phyloP scores from a whole-genome alignment of 2,329 filamentous ascomycete species.

The Endothia cerciana region DNA sequence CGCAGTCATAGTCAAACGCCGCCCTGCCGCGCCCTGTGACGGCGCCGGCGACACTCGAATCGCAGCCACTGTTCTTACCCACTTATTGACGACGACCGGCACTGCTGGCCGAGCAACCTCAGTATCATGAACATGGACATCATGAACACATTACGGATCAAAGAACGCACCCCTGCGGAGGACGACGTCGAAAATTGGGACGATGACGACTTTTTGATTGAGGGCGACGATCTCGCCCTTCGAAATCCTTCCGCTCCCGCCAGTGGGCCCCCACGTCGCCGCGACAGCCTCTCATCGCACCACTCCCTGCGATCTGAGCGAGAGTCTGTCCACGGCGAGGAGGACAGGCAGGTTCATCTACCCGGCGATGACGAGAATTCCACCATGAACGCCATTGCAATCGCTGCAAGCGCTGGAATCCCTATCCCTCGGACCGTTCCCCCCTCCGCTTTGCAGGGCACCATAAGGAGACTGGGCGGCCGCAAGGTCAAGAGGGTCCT shows the following conservation, averaged over 20 bases:
- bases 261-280: slow-evolving; percentile 55
- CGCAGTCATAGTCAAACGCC: slow-evolving; percentile 17
- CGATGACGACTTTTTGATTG: slow-evolving; percentile 74
- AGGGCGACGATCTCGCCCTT: slow-evolving; percentile 67
- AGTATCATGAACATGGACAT: slow-evolving; percentile 14
- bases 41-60: slow-evolving; percentile 10
- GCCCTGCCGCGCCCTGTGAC: slow-evolving; percentile 20
- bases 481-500: slow-evolving; percentile 73
- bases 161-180: slow-evolving; percentile 57
- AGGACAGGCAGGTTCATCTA: slow-evolving; percentile 86
- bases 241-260: slow-evolving; percentile 52
- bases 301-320: slow-evolving; percentile 82
- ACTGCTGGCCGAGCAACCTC: slow-evolving; percentile 31
- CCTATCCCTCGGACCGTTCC: slow-evolving; percentile 87
- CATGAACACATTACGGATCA: slow-evolving; percentile 61
- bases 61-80: slow-evolving; percentile 4
- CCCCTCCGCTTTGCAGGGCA: slow-evolving; percentile 84
- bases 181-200: slow-evolving; percentile 77
- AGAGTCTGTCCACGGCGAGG: slow-evolving; percentile 75
- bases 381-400: slow-evolving; percentile 82
- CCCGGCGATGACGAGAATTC: slow-evolving; percentile 84
- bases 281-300: slow-evolving; percentile 82
- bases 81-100: slow-evolving; percentile 10
- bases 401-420: slow-evolving; percentile 87
- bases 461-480: slow-evolving; percentile 85